Base-by-base conservation (phyloP, 257 asterid species). In the Solanum tacnaense region DNA sequence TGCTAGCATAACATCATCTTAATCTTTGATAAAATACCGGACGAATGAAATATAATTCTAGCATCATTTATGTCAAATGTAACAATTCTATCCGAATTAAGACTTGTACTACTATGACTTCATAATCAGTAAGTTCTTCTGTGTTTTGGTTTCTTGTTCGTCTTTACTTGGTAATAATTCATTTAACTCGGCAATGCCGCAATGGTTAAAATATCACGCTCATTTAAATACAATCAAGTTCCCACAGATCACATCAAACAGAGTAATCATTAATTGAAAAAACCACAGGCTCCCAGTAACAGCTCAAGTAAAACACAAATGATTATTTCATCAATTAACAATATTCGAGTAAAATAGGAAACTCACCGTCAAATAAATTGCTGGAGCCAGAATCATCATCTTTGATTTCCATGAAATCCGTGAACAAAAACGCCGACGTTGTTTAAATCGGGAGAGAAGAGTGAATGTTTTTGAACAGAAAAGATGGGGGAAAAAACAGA, bases 281-380 rank as follows among this genome's bases (percentile, higher is more conserved):
- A 38, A 36, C 20, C 18, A 38, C 21, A 75, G 12, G 58, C 18
- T 38, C 23, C 18, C 25, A 46, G 29, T 75, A 23, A 75, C 34
- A 38, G 83, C 31, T 78, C 62, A 41, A 27, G n/a, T 13, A 25
- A 39, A 39, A 79, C 9, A 79, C 5, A 29, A 7, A 25, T 78
- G 36, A 79, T 44, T 44, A 79, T 79, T 44, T 44, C 85, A 8
- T 44, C 6, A 44, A 44, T 35, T 4, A 25, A 44, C 62, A 8
- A 15, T 76, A 13, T 27, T 79, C 18, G 79, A 87, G 35, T 44
- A 27, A 62, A 78, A 21, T 81, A 74, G 71, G 71, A 27, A 39
- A 88, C 95, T 85, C 81, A 96, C 99, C 98, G 83, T 93, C 90
- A 35, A 89, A 86, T 81, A 89, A 88, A 60, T 88, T 91, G 11